phyloP scores from a whole-genome alignment of 805 yeast species.

The Ogataea dorogensis region DNA sequence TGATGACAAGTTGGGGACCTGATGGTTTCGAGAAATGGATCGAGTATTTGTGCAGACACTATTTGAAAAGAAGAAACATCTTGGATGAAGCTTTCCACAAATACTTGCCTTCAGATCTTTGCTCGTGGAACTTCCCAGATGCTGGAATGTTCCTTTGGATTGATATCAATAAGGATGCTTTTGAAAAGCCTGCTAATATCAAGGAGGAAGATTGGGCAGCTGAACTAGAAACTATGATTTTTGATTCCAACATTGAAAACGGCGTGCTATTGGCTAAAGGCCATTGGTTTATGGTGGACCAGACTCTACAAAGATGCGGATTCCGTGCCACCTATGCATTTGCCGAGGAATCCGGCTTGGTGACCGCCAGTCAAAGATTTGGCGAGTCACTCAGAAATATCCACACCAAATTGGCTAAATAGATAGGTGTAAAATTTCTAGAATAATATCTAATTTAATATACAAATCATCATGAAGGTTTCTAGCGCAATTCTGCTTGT shows the following conservation, averaged over 20 bases:
- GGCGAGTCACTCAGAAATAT: conserved; percentile 24
- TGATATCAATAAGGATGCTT: conserved; percentile 39
- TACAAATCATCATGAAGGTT: conserved; percentile 7
- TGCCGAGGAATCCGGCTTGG: conserved; percentile 27
- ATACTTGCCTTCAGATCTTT: conserved; percentile 45
- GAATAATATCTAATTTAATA: conserved; percentile 2
- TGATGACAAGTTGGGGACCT: conserved; percentile 57
- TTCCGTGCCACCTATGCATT: conserved; percentile 35
- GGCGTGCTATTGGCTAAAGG: conserved; percentile 34
- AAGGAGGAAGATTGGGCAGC: conserved; percentile 29
- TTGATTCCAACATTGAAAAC: conserved; percentile 23
- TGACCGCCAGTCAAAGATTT: conserved; percentile 28
- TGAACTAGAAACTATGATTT: conserved; percentile 32
- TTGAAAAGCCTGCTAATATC: conserved; percentile 36
- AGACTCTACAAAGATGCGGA: conserved; percentile 21
- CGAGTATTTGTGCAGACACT: conserved; percentile 55
- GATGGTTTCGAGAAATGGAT: conserved; percentile 75
- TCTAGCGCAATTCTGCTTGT: conserved; percentile 3
- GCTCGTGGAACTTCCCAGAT: conserved; percentile 41
- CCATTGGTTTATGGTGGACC: conserved; percentile 34
- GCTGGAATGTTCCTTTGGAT: conserved; percentile 47
- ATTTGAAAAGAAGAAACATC: conserved; percentile 60
- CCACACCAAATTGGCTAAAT: conserved; percentile 13
- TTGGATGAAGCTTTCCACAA: conserved; percentile 51
- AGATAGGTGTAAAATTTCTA: conserved; percentile 2